Evolutionary conservation across 2,329 filamentous ascomycete genomes (phyloP).

Genomic region (Huntiella moniliformis): DNA sequence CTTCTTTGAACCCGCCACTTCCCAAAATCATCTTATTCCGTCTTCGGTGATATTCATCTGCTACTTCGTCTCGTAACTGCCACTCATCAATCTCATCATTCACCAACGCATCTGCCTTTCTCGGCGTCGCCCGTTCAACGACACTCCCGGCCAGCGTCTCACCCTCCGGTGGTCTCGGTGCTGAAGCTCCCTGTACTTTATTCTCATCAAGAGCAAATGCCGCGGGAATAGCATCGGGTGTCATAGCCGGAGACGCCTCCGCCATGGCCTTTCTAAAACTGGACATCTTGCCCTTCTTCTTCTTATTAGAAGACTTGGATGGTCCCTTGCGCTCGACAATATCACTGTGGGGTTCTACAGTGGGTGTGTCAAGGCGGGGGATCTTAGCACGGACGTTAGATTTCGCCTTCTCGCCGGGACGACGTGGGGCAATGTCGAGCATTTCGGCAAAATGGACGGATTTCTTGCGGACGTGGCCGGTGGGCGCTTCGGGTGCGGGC

Average conservation of each 20-base stretch:
- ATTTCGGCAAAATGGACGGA: constrained; percentile 62
- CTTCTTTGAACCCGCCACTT: constrained; percentile 62
- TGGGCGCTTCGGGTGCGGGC: neutral
- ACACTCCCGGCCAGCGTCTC: constrained; percentile 40
- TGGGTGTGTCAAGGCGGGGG: constrained; percentile 14
- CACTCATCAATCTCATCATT: constrained; percentile 34
- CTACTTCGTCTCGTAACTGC: constrained; percentile 52
- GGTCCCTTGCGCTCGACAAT: constrained; percentile 28
- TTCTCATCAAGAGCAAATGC: constrained; percentile 8
- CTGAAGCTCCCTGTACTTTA: constrained; percentile 25
- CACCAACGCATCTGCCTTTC: constrained; percentile 6
- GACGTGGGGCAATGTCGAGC: constrained; percentile 46
- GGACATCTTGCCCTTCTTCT: constrained; percentile 21
- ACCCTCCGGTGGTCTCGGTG: constrained; percentile 19
- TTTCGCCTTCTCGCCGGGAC: constrained; percentile 8
- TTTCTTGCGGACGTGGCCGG: constrained; percentile 30
- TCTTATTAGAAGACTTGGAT: constrained; percentile 12
- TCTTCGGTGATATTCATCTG: constrained; percentile 63
- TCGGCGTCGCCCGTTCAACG: constrained; percentile 31
- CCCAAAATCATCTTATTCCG: constrained; percentile 69
- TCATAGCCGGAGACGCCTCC: constrained; percentile 6
- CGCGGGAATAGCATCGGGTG: constrained; percentile 8
- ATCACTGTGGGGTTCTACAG: constrained; percentile 31
- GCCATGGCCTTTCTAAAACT: constrained; percentile 30
- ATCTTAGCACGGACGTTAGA: constrained; percentile 7